phyloP scores from a whole-genome alignment of 768 basidiomycete genomes.

The Suillus ampliporus region DNA sequence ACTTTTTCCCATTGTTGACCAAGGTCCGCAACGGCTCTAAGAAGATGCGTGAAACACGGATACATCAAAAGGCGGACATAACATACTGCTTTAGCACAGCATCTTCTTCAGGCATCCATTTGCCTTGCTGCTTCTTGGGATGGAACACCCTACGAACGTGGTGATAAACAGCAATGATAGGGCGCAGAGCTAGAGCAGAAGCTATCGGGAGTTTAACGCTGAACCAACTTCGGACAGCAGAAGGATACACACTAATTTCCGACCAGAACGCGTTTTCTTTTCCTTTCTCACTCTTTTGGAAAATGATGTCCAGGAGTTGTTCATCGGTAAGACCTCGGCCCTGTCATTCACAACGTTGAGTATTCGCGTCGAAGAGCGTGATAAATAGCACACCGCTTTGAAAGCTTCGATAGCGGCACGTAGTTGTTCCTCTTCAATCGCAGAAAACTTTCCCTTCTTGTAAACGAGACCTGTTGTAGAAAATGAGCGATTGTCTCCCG shows the following conservation, averaged over 20 bases:
- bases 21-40: slow-evolving; percentile 68
- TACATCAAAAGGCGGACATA: slow-evolving; percentile 2
- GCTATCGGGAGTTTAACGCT: slow-evolving; percentile 47
- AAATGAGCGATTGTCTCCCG: slow-evolving; percentile 10
- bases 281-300: slow-evolving; percentile 64
- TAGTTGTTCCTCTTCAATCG: slow-evolving; percentile 73
- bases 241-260: slow-evolving; percentile 66
- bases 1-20: slow-evolving; percentile 88
- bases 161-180: slow-evolving; percentile 85
- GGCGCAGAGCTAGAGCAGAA: slow-evolving; percentile 71
- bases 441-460: slow-evolving; percentile 88
- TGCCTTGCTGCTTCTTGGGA: slow-evolving; percentile 71
- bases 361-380: background rate
- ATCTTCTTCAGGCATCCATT: slow-evolving; percentile 75
- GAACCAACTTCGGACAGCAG: slow-evolving; percentile 2
- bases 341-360: slow-evolving; percentile 37
- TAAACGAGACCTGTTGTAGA: slow-evolving; percentile 70
- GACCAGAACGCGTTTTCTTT: slow-evolving; percentile 78
- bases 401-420: slow-evolving; percentile 68
- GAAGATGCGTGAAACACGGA: slow-evolving; percentile 13
- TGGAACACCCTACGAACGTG: slow-evolving; percentile 74
- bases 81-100: slow-evolving; percentile 63
- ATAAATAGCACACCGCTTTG: slow-evolving; percentile 50
- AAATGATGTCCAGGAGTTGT: slow-evolving; percentile 67
- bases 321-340: slow-evolving; percentile 56